A percentile compares a stretch with the other conserved stretches of the same genome.
Conservation (phyloP, 306 rosid species). For the Begonia fuchsioides region DNA sequence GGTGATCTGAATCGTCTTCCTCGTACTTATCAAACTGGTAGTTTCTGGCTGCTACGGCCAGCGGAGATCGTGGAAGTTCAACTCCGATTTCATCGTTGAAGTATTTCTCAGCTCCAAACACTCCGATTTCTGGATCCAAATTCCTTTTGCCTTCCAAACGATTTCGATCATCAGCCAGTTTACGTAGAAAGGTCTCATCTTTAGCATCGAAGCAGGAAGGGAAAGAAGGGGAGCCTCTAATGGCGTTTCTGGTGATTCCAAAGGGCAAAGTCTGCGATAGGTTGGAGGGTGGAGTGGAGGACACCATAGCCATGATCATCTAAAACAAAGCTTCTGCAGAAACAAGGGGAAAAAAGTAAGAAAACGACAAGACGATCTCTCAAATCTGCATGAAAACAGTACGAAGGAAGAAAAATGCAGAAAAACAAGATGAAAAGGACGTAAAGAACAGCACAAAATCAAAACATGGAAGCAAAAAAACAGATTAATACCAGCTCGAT, state of each 20-base stretch:
- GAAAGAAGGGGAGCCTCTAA: slow-evolving; percentile 3
- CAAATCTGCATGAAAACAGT: slow-evolving; percentile 13
- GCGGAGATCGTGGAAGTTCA: not conserved
- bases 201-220: slow-evolving; percentile 1
- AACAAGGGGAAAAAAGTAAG: slow-evolving; percentile 8
- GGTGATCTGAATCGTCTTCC: slow-evolving; percentile 2
- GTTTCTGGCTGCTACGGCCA: not conserved
- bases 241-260: not conserved
- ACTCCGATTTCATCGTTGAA: slow-evolving; percentile 55
- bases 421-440: slow-evolving; percentile 23
- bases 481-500: too few relatives aligned
- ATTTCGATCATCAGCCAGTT: slow-evolving; percentile 3
- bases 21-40: slow-evolving; percentile 10
- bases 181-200: slow-evolving; percentile 3
- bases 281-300: slow-evolving; percentile 2
- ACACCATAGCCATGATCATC: slow-evolving; percentile 7
- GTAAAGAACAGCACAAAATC: slow-evolving; percentile 5
- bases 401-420: slow-evolving; percentile 14
- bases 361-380: slow-evolving; percentile 9
- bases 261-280: slow-evolving; percentile 1
- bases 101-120: slow-evolving; percentile 73
- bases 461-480: too few relatives aligned
- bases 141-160: slow-evolving; percentile 8
- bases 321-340: not conserved
- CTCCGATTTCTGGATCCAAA: slow-evolving; percentile 70